Base-by-base conservation (phyloP, 2,329 filamentous ascomycete species). In the Dothistroma septosporum region DNA sequence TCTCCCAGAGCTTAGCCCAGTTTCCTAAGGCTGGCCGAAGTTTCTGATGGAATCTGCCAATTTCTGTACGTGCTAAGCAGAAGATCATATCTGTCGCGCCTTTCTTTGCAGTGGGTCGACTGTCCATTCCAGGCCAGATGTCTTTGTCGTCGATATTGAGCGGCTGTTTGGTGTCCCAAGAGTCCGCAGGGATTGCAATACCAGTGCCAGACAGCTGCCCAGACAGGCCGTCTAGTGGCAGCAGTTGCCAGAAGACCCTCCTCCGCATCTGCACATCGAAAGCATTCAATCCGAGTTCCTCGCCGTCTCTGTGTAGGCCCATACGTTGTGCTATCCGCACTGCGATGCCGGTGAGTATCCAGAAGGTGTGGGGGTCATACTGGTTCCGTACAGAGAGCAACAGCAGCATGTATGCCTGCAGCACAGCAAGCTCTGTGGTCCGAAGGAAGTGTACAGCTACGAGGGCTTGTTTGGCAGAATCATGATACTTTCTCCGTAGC, bases 391-490 rank as follows among this genome's bases (percentile, higher is more conserved):
- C 64, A 7, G 71, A 61, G 1, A 73, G 58, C 60, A 89, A 77
- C 66, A 87, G 90, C 16, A 91, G 76, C 6, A 87, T 76, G 60
- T 86, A 86, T 1, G 87, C 88, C 73, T 91, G 87, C 24, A 91
- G 74, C 3, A 87, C 80, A 55, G 84, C 82, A 9, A 89, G 70
- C 61, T 91, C 87, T 1, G 84, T 83, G 12, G 84, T 84, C 31
- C 85, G 81, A 75, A 91, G 83, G 65, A 90, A 87, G 10, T 83
- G 82, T 1, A 85, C 86, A 64, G 87, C 87, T 37, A 87, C 78
- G 21, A 91, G 77, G 1, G 87, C 85, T 65, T 88, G 84, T 63
- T 88, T 85, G 1, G 83, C 77, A 1, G 82, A 87, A 21, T 78
- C 63, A 35, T 69, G 64, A 32, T 68, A 72, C 33, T 61, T 48